These are phyloP conservation scores for Vitellaria paradoxa DNA, from an alignment of 179 eudicot genomes.

Conservation along the genomic window DNA sequence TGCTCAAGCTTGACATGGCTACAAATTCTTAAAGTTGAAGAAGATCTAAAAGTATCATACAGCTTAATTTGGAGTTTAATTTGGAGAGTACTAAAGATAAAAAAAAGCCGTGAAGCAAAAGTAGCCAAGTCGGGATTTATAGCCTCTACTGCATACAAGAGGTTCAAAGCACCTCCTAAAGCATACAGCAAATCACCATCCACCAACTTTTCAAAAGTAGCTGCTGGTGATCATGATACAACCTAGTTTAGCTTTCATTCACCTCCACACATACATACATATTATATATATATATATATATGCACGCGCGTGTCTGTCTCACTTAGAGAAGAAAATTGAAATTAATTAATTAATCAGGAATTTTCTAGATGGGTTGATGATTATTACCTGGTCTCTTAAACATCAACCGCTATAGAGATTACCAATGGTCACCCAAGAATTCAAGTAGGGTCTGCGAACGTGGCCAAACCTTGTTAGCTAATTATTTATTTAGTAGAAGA, in stretches of 20 bases:
- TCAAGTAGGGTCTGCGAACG: not conserved
- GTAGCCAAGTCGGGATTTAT: not conserved
- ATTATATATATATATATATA: too few relatives aligned
- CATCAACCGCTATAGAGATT: not conserved
- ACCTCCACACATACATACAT: not conserved
- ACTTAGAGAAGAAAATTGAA: not conserved
- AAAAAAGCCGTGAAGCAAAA: conserved; percentile 5
- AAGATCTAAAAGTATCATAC: not conserved
- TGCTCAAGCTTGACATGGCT: conserved; percentile 14
- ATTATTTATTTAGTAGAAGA: not conserved
- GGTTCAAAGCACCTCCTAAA: not conserved
- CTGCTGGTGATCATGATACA: not conserved
- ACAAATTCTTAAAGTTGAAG: not conserved
- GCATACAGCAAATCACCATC: not conserved
- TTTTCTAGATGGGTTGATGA: not conserved
- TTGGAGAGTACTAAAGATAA: not conserved
- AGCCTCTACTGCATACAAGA: not conserved
- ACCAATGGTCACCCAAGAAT: not conserved
- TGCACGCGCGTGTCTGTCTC: too few relatives aligned
- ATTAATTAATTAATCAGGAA: not conserved
- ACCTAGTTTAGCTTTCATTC: not conserved
- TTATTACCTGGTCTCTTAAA: not conserved
- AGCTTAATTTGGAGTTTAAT: not conserved
- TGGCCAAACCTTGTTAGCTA: not conserved
- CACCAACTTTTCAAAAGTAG: not conserved